Evolutionary conservation across 148 eudicot species (phyloP).

Genomic region (Amaranthus palmeri): DNA sequence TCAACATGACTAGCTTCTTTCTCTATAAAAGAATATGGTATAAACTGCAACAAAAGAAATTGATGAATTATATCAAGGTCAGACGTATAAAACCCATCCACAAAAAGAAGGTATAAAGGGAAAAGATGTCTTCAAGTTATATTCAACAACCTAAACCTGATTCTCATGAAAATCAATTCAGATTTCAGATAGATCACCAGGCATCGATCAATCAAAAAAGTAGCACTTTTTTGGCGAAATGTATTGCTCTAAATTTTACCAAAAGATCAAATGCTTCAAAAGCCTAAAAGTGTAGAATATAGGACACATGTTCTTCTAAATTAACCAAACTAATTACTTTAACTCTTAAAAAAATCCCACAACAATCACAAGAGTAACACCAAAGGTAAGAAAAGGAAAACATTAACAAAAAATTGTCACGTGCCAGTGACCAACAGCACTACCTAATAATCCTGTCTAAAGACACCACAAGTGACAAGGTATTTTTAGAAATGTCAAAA

Average conservation of each 20-base stretch:
- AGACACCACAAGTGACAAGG: no score
- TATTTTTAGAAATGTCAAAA: no score
- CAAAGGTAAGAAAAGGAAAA: neutral
- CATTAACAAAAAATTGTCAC: neutral
- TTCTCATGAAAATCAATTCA: neutral
- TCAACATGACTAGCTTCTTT: conserved; percentile 99
- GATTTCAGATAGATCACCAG: neutral
- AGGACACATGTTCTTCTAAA: no score
- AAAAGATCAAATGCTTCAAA: neutral
- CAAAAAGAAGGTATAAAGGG: neutral
- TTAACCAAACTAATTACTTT: no score
- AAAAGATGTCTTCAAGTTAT: neutral
- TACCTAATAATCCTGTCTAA: no score
- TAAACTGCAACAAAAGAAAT: conserved; percentile 60
- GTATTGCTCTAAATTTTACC: neutral
- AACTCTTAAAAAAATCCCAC: no score
- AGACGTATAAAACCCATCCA: neutral
- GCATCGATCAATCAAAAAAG: neutral
- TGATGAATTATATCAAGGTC: neutral
- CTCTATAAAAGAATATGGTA: conserved; percentile 97
- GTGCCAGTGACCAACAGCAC: no score
- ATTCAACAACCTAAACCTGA: neutral
- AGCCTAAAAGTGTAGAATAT: neutral
- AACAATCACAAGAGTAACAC: no score
- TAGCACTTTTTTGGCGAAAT: no score